These are phyloP conservation scores for Yueomyces sp. DNA, from an alignment of 1,139 yeast species.

Conservation along the genomic window DNA sequence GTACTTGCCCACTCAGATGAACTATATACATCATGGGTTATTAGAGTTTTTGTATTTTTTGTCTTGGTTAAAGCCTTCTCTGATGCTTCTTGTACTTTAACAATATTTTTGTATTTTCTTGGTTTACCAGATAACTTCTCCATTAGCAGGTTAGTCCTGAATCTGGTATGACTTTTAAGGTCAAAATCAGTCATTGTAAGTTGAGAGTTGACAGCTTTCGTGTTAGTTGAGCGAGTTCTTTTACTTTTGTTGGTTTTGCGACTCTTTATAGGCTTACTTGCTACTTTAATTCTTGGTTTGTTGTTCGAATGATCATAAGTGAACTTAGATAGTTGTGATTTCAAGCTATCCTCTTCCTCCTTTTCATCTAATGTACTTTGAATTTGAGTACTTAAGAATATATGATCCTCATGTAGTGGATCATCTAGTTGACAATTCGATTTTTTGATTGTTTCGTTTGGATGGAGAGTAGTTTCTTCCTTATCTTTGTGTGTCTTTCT, in stretches of 20 bases:
- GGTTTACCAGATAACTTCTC: conserved; percentile 20
- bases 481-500: too few relatives aligned
- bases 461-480: not conserved
- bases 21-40: conserved; percentile 15
- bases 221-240: too few relatives aligned
- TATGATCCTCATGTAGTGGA: conserved; percentile 1
- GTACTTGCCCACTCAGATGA: conserved; percentile 19
- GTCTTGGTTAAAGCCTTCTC: conserved; percentile 1
- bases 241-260: too few relatives aligned
- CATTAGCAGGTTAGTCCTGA: conserved; percentile 12
- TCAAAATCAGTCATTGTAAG: too few relatives aligned
- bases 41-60: not conserved
- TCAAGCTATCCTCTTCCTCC: conserved; percentile 9
- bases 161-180: conserved; percentile 1
- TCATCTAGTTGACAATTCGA: too few relatives aligned
- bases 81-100: conserved; percentile 4
- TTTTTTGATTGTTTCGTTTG: not conserved
- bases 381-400: conserved; percentile 21
- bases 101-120: conserved; percentile 15
- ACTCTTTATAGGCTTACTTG: conserved; percentile 1
- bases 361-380: conserved; percentile 20
- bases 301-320: conserved; percentile 6
- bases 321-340: conserved; percentile 10
- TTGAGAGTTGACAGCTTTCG: too few relatives aligned
- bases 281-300: conserved; percentile 4